Evolutionary conservation across 2,329 filamentous ascomycete species (phyloP).

Genomic region (Fusarium algeriense): DNA sequence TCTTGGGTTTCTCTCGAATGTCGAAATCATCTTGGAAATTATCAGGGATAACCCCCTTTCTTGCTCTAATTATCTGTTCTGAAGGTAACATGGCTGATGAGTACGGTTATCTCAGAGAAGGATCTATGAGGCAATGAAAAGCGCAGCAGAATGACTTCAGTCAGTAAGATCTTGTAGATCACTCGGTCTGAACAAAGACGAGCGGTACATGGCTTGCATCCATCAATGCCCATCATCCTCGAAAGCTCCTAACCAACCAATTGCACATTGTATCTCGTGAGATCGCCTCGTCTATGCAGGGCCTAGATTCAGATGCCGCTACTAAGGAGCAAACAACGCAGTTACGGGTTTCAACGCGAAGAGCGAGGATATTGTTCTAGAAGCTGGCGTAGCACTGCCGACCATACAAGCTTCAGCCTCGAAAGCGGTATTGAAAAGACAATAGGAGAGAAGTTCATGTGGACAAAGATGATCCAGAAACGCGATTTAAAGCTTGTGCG

Average conservation of each 20-base stretch:
- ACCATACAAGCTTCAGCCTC: background rate
- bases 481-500: background rate
- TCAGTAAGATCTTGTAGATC: background rate
- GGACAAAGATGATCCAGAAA: background rate
- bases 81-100: background rate
- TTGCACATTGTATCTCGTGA: background rate
- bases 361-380: constrained; percentile 16
- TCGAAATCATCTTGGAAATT: too few species aligned
- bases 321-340: constrained; percentile 5
- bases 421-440: background rate
- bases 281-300: background rate
- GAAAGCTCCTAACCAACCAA: background rate
- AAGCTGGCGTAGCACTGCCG: background rate
- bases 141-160: background rate
- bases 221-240: too few species aligned
- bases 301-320: background rate
- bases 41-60: too few species aligned
- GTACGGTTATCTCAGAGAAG: background rate
- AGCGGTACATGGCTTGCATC: background rate
- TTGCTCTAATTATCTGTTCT: too few species aligned
- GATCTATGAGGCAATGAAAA: background rate
- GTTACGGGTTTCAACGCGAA: background rate
- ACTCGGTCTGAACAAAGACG: constrained; percentile 6
- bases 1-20: too few species aligned
- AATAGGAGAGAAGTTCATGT: background rate